A percentile compares a stretch with the other conserved stretches of the same genome.
Conservation (phyloP, 2,329 filamentous ascomycete genomes). For the Apiospora sp. region DNA sequence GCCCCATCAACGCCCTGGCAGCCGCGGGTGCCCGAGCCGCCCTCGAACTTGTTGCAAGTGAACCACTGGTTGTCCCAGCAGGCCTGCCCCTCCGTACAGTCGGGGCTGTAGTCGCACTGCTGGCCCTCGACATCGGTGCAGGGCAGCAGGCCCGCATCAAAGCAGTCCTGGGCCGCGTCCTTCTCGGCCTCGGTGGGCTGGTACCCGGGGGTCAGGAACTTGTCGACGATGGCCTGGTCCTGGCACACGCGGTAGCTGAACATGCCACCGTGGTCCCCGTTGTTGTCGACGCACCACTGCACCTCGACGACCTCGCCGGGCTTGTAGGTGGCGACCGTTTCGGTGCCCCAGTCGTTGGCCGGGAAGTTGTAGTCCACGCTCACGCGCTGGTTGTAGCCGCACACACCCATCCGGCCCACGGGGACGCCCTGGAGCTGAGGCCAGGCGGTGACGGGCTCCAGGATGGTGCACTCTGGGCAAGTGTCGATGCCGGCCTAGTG, state of each 20-base stretch:
- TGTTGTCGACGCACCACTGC: conserved; percentile 64
- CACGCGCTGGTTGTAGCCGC: conserved; percentile 62
- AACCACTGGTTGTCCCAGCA: conserved; percentile 64
- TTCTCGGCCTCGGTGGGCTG: conserved; percentile 60
- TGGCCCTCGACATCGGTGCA: conserved; percentile 61
- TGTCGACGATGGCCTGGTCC: conserved; percentile 58
- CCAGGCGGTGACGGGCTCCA: conserved; percentile 60
- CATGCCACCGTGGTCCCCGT: conserved; percentile 65
- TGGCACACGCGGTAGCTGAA: conserved; percentile 63
- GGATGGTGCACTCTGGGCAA: conserved; percentile 62
- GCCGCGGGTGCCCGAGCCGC: conserved; percentile 42
- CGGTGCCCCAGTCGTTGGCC: conserved; percentile 51
- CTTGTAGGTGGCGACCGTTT: conserved; percentile 52
- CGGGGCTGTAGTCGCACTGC: conserved; percentile 55
- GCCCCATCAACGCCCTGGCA: conserved; percentile 57
- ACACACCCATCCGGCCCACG: conserved; percentile 58
- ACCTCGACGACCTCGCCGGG: conserved; percentile 57
- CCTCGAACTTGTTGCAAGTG: conserved; percentile 57
- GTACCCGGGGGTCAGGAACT: conserved; percentile 55
- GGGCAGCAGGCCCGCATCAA: conserved; percentile 53
- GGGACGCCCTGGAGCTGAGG: conserved; percentile 54
- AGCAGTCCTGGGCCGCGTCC: conserved; percentile 61
- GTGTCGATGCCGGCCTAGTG: conserved; percentile 55
- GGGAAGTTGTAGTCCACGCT: conserved; percentile 62
- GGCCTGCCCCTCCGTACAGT: conserved; percentile 52